phyloP scores from a whole-genome alignment of 208 protist species.

The Leishmania gerbilli region DNA sequence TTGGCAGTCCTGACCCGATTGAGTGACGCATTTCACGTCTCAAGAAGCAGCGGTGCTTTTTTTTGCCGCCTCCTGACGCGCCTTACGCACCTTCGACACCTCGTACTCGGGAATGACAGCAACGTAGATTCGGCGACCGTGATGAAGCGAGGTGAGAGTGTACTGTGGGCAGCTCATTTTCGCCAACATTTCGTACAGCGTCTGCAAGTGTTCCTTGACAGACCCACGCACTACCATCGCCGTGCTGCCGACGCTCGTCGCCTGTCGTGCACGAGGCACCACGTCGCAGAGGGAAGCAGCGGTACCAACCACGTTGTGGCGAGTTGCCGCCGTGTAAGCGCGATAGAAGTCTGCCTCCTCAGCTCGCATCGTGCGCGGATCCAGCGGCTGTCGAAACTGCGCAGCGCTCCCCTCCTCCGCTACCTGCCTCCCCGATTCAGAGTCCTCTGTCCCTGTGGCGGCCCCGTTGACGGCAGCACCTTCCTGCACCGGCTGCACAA shows the following conservation, averaged over 20 bases:
- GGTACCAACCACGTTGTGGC: constrained; percentile 16
- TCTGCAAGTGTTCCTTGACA: constrained; percentile 42
- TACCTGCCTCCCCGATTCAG: neutral
- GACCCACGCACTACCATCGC: constrained; percentile 22
- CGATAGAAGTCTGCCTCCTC: constrained; percentile 84
- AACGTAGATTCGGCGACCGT: constrained; percentile 65
- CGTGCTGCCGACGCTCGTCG: neutral
- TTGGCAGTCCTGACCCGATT: neutral
- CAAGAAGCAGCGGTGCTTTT: neutral
- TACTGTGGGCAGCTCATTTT: constrained; percentile 87
- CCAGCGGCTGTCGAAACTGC: constrained; percentile 17
- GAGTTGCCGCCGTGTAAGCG: constrained; percentile 53
- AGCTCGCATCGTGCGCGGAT: constrained; percentile 27
- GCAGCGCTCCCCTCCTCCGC: neutral
- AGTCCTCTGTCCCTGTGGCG: neutral
- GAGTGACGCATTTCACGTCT: neutral
- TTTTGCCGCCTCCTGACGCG: constrained; percentile 1
- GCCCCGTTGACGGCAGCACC: neutral
- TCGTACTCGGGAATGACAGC: constrained; percentile 84
- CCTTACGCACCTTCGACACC: constrained; percentile 50
- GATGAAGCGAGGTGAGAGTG: constrained; percentile 75
- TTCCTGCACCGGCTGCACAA: neutral
- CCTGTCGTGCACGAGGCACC: constrained; percentile 6
- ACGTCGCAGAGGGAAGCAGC: constrained; percentile 8
- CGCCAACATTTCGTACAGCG: constrained; percentile 59